These are phyloP conservation scores for Neonectria magnoliae DNA, from an alignment of 2,329 filamentous ascomycete species.

Conservation along the genomic window DNA sequence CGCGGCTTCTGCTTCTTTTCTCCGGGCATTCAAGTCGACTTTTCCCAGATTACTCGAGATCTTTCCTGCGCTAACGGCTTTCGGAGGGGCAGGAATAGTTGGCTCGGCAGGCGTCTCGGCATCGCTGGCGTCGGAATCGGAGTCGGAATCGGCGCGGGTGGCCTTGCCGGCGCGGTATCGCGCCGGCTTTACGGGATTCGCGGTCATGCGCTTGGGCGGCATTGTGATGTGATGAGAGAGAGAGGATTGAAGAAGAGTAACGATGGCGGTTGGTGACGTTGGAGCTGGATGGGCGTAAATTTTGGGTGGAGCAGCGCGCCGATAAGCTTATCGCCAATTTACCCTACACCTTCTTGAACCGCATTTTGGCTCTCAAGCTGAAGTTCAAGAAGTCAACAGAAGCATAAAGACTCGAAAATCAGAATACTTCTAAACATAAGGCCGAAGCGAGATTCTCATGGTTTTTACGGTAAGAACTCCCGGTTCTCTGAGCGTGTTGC, in stretches of 20 bases:
- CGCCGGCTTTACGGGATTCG: slow-evolving; percentile 82
- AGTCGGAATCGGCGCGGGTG: slow-evolving; percentile 63
- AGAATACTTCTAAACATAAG: too few species aligned
- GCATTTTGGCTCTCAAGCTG: not conserved
- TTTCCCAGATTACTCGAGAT: slow-evolving; percentile 65
- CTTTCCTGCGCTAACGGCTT: slow-evolving; percentile 64
- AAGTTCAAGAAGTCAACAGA: too few species aligned
- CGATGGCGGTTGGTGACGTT: slow-evolving; percentile 35
- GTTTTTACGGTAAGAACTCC: too few species aligned
- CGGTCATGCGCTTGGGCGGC: slow-evolving; percentile 90
- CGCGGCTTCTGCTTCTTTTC: slow-evolving; percentile 57
- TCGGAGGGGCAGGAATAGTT: slow-evolving; percentile 64
- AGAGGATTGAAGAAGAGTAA: slow-evolving; percentile 7
- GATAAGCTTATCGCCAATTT: slow-evolving; percentile 33
- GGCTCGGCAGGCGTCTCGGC: slow-evolving; percentile 47
- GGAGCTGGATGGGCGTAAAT: slow-evolving; percentile 26
- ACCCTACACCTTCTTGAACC: slow-evolving; percentile 26
- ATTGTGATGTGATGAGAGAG: slow-evolving; percentile 46
- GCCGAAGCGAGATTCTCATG: too few species aligned
- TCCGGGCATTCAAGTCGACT: slow-evolving; percentile 61
- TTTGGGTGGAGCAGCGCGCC: slow-evolving; percentile 27
- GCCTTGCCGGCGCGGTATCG: slow-evolving; percentile 90
- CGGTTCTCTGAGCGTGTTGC: too few species aligned
- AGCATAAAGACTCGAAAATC: too few species aligned
- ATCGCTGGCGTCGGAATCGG: slow-evolving; percentile 61